A percentile compares a stretch with the other conserved stretches of the same genome.
Evolutionary conservation across 148 eudicot genomes (phyloP).

Genomic region (Polygonum aviculare): DNA sequence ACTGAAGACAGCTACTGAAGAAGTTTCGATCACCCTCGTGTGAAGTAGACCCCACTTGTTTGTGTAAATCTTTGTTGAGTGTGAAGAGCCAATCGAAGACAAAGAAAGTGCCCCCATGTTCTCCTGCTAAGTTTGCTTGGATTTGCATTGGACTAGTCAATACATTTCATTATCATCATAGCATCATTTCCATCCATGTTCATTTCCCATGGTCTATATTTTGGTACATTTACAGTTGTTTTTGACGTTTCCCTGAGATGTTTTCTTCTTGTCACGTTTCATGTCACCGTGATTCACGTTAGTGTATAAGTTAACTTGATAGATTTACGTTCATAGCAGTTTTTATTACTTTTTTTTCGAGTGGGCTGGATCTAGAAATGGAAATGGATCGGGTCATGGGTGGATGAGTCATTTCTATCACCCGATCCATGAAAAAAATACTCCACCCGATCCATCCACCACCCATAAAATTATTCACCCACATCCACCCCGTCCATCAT

Average conservation of each 20-base stretch:
- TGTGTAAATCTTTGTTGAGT: too few relatives aligned
- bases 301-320: too few relatives aligned
- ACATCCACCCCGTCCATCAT: too few relatives aligned
- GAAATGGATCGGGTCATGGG: too few relatives aligned
- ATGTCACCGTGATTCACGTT: not conserved
- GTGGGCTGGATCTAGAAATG: too few relatives aligned
- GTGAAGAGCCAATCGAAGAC: too few relatives aligned
- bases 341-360: too few relatives aligned
- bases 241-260: not conserved
- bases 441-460: too few relatives aligned
- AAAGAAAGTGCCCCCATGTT: not conserved
- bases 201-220: not conserved
- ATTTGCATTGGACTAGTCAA: not conserved
- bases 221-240: not conserved
- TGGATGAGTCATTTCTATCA: too few relatives aligned
- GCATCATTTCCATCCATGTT: not conserved
- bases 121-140: not conserved
- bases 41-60: not conserved
- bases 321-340: too few relatives aligned
- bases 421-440: too few relatives aligned
- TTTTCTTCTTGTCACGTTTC: not conserved
- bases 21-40: not conserved
- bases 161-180: not conserved
- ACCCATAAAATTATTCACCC: too few relatives aligned
- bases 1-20: not conserved